Conservation (phyloP, 306 rosid genomes). For the Sechiopsis laciniata region DNA sequence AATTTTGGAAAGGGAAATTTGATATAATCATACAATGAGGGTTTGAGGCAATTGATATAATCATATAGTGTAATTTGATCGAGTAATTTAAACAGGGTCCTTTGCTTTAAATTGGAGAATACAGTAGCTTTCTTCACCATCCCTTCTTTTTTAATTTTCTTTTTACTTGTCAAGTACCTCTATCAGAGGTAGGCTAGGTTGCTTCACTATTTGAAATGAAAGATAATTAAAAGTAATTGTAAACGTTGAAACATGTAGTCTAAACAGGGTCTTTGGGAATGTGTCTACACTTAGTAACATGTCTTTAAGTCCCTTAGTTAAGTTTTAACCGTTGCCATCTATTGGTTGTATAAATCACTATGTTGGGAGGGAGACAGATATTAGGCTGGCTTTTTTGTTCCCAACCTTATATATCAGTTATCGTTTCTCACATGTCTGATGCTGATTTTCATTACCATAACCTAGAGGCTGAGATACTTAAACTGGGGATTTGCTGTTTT, state of each 20-base stretch:
- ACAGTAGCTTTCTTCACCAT: not conserved
- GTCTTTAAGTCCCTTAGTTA: not conserved
- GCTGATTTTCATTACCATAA: not conserved
- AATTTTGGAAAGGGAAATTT: slow-evolving; percentile 1
- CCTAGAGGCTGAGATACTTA: not conserved
- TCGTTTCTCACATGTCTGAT: not conserved
- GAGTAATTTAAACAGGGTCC: not conserved
- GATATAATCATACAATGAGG: not conserved
- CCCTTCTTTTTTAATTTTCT: not conserved
- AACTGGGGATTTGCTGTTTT: not conserved
- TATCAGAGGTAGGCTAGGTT: not conserved
- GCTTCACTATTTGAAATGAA: not conserved
- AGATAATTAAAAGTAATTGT: no score
- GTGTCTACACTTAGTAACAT: not conserved
- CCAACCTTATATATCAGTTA: not conserved
- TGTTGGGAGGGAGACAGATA: not conserved
- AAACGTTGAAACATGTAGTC: not conserved
- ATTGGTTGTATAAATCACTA: not conserved
- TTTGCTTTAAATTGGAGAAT: not conserved
- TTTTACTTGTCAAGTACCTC: not conserved
- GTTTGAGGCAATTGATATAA: not conserved
- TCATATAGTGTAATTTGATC: not conserved
- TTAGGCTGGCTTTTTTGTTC: not conserved
- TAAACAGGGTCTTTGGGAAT: not conserved
- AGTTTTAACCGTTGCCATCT: not conserved